Evolutionary conservation across 257 asterid genomes (phyloP).

Genomic region (Jacaranda copaia): DNA sequence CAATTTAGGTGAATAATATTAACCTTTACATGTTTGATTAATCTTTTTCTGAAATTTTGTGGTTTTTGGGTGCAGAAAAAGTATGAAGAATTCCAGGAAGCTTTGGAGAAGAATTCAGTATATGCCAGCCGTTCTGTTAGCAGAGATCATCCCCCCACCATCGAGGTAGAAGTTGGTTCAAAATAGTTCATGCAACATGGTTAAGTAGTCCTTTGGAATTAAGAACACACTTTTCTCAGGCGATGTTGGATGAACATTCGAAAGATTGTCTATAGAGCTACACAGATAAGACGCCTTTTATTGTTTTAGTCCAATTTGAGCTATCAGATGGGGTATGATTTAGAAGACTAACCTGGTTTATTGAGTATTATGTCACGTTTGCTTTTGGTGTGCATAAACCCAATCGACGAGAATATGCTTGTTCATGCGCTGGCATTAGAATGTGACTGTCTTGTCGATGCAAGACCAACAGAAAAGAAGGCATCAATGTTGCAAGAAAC

Average conservation of each 20-base stretch:
- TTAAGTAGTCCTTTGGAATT: background rate
- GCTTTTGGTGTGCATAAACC: background rate
- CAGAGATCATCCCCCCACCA: constrained; percentile 46
- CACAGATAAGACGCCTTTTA: background rate
- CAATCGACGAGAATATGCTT: background rate
- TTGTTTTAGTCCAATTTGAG: background rate
- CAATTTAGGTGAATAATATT: background rate
- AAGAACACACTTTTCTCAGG: background rate
- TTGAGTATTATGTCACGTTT: too few relatives aligned
- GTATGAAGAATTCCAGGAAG: constrained; percentile 49
- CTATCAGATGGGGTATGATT: background rate
- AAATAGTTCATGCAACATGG: background rate
- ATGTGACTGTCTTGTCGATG: background rate
- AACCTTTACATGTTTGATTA: constrained; percentile 1
- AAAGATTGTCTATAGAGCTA: background rate
- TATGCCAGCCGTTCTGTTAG: constrained; percentile 32
- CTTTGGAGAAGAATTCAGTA: constrained; percentile 39
- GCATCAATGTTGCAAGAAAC: background rate
- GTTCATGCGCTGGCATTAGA: background rate
- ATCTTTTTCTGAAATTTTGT: background rate
- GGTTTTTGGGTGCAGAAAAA: constrained; percentile 41
- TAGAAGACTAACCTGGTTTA: background rate
- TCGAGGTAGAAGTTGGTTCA: constrained; percentile 49
- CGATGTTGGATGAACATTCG: background rate
- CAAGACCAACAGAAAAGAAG: background rate